Conservation (phyloP, 768 basidiomycete genomes). For the Suillus hirtellus region DNA sequence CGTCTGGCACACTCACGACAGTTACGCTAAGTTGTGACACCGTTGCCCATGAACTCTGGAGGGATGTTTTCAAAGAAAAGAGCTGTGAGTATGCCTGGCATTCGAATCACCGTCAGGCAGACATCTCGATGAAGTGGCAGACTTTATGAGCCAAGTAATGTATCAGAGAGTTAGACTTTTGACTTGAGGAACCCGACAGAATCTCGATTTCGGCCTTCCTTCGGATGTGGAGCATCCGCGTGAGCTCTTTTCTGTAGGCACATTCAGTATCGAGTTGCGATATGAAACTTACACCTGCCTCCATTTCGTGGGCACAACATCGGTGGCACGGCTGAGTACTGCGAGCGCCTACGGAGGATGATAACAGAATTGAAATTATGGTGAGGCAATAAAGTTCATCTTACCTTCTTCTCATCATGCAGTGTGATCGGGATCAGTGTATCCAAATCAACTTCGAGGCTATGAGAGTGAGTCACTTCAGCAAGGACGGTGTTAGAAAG, state of each 20-base stretch:
- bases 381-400: slow-evolving; percentile 10
- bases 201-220: slow-evolving; percentile 94
- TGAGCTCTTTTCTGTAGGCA: slow-evolving; percentile 68
- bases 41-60: background rate
- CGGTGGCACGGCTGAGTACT: slow-evolving; percentile 51
- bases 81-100: background rate
- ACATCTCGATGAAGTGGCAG: slow-evolving; percentile 28
- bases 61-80: background rate
- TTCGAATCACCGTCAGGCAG: slow-evolving; percentile 13
- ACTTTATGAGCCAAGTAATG: slow-evolving; percentile 31
- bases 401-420: slow-evolving; percentile 76
- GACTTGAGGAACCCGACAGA: slow-evolving; percentile 30
- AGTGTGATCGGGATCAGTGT: slow-evolving; percentile 65
- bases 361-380: slow-evolving; percentile 2
- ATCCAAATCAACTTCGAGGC: slow-evolving; percentile 61
- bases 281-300: slow-evolving; percentile 43
- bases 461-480: slow-evolving; percentile 28
- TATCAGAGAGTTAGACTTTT: slow-evolving; percentile 21
- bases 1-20: background rate
- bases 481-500: background rate
- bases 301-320: slow-evolving; percentile 60
- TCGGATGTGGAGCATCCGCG: slow-evolving; percentile 75
- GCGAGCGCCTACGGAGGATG: slow-evolving; percentile 54
- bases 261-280: slow-evolving; percentile 6
- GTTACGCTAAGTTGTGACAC: background rate